These are phyloP conservation scores for Blastobotrys buckinghamii DNA, from an alignment of 1,139 yeast genomes.

Conservation along the genomic window DNA sequence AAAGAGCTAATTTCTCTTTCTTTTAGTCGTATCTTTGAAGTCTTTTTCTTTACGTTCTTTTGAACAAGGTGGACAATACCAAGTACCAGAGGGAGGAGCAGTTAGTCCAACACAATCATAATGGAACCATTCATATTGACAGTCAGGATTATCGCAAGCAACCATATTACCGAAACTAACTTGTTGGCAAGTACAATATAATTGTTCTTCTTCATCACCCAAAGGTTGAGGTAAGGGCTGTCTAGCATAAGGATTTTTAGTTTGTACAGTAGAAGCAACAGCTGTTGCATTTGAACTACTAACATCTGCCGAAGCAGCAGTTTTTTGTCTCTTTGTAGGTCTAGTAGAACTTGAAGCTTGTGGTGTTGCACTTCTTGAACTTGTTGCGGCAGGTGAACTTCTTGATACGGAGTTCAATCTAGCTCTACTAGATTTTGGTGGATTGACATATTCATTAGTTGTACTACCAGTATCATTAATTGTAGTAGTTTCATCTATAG, in stretches of 20 bases:
- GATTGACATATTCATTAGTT: no score
- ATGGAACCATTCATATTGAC: constrained; percentile 83
- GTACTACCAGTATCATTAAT: not conserved
- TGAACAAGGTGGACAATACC: constrained; percentile 38
- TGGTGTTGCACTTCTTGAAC: not conserved
- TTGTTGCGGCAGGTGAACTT: not conserved
- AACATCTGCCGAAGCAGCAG: not conserved
- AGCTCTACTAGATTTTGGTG: not conserved
- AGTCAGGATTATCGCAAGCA: constrained; percentile 80
- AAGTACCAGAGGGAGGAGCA: constrained; percentile 38
- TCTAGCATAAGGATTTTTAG: constrained; percentile 5
- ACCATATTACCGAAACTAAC: constrained; percentile 89
- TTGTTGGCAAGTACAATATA: constrained; percentile 78
- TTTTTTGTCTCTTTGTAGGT: constrained; percentile 4
- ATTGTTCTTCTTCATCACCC: constrained; percentile 53
- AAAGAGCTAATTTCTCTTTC: constrained; percentile 7
- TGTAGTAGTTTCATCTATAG: constrained; percentile 15
- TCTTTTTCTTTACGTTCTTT: constrained; percentile 23
- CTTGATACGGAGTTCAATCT: not conserved
- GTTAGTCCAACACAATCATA: constrained; percentile 70
- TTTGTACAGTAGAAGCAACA: not conserved
- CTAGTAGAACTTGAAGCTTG: constrained; percentile 2
- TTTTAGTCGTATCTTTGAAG: constrained; percentile 17
- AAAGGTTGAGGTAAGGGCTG: constrained; percentile 2
- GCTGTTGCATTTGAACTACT: not conserved